Conservation (phyloP, 345 rosid genomes). For the Pugionium dolabratum region DNA sequence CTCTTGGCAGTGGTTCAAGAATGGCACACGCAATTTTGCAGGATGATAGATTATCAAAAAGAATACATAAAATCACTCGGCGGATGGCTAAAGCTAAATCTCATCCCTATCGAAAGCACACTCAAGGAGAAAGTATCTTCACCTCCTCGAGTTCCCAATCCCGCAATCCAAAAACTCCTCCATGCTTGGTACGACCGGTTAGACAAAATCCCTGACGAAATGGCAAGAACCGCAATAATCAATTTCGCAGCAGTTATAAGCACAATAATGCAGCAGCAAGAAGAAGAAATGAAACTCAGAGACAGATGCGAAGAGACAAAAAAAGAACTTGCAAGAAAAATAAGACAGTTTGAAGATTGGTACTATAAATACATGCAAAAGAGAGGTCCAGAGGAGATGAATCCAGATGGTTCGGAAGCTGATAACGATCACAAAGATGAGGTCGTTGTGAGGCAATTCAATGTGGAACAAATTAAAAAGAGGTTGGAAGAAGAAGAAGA, state of each 20-base stretch:
- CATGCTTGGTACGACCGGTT: conserved; percentile 63
- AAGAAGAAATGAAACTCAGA: conserved; percentile 59
- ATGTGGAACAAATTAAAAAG: conserved; percentile 49
- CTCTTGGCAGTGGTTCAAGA: conserved; percentile 66
- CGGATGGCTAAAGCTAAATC: conserved; percentile 73
- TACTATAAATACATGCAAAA: conserved; percentile 51
- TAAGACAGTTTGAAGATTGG: conserved; percentile 68
- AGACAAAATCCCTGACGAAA: conserved; percentile 62
- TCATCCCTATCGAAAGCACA: conserved; percentile 86
- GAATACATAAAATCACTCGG: conserved; percentile 63
- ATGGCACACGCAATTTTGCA: conserved; percentile 76
- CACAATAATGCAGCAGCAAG: conserved; percentile 64
- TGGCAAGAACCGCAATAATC: conserved; percentile 63
- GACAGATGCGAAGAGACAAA: conserved; percentile 60
- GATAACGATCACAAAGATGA: conserved; percentile 47
- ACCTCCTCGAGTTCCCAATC: conserved; percentile 66
- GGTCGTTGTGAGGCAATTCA: conserved; percentile 52
- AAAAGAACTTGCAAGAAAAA: conserved; percentile 59
- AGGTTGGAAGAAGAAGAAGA: conserved; percentile 72
- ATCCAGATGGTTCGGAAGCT: conserved; percentile 44
- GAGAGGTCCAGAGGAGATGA: conserved; percentile 54
- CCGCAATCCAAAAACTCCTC: conserved; percentile 68
- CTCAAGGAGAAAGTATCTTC: conserved; percentile 89
- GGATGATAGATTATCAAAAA: conserved; percentile 72
- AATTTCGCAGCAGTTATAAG: conserved; percentile 66